Conservation (phyloP, 805 yeast species). For the Ogataea populi-albae region DNA sequence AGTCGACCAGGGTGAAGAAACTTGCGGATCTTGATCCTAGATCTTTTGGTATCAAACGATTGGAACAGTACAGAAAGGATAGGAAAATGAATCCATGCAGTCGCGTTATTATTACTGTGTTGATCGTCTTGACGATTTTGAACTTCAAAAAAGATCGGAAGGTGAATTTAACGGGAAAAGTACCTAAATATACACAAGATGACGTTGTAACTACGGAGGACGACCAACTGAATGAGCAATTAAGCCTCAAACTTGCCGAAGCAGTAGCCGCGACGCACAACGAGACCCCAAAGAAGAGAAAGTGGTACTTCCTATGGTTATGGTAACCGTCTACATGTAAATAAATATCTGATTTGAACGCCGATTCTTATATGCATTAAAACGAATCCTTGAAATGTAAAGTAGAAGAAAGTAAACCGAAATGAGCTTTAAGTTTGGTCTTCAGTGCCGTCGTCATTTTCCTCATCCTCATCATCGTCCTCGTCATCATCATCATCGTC, state of each 20-base stretch:
- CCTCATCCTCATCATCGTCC: constrained; percentile 17
- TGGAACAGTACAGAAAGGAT: constrained; percentile 43
- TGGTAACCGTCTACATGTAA: constrained; percentile 23
- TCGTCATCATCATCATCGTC: constrained; percentile 20
- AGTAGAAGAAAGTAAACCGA: constrained; percentile 1
- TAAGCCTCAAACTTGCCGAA: constrained; percentile 13
- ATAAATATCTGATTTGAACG: too few species aligned
- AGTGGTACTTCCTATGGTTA: constrained; percentile 56
- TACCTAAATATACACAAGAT: constrained; percentile 32
- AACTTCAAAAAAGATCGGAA: constrained; percentile 55
- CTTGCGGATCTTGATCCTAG: constrained; percentile 38
- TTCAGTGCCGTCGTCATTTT: not conserved
- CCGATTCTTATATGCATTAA: constrained; percentile 4
- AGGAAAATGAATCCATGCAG: constrained; percentile 57
- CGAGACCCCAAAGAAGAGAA: constrained; percentile 17
- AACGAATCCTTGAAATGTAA: constrained; percentile 3
- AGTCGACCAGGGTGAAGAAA: constrained; percentile 31
- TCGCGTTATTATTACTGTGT: constrained; percentile 49
- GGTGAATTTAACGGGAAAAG: constrained; percentile 29
- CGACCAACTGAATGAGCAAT: constrained; percentile 13
- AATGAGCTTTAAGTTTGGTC: not conserved
- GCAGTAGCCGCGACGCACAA: constrained; percentile 2
- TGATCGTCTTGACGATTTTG: constrained; percentile 44
- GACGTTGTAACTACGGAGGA: constrained; percentile 15
- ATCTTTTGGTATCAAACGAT: constrained; percentile 39